phyloP scores from a whole-genome alignment of 2,329 filamentous ascomycete genomes.

The Malbranchea cinnamomea region DNA sequence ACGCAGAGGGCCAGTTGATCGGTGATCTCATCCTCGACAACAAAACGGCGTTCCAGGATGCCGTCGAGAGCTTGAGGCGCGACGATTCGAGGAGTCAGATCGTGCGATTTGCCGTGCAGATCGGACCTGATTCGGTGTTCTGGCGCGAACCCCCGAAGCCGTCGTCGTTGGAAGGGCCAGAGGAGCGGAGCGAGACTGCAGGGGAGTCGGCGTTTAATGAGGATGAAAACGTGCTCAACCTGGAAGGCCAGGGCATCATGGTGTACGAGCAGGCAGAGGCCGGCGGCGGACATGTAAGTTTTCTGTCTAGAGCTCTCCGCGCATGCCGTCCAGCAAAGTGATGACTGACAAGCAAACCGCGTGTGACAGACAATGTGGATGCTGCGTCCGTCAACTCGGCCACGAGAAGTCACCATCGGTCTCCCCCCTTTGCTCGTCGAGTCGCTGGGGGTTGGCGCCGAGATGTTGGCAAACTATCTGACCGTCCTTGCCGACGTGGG shows the following conservation, averaged over 20 bases:
- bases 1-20: constrained; percentile 62
- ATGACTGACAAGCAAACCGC: too few relatives aligned
- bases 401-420: constrained; percentile 90
- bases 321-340: too few relatives aligned
- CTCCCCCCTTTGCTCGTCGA: constrained; percentile 80
- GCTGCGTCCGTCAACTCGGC: constrained; percentile 78
- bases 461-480: constrained; percentile 86
- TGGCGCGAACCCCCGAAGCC: constrained; percentile 11
- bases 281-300: constrained; percentile 74
- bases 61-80: constrained; percentile 75
- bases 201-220: constrained; percentile 19
- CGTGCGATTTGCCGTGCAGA: constrained; percentile 60
- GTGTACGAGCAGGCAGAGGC: constrained; percentile 82
- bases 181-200: constrained; percentile 11
- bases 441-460: constrained; percentile 82
- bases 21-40: constrained; percentile 70
- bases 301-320: too few relatives aligned
- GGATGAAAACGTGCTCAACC: constrained; percentile 46
- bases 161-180: constrained; percentile 6
- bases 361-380: constrained; percentile 88
- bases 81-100: constrained; percentile 90
- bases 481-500: constrained; percentile 76
- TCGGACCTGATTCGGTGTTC: constrained; percentile 56
- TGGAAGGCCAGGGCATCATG: constrained; percentile 97
- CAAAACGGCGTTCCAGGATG: constrained; percentile 64